Conservation (phyloP, 768 basidiomycete species). For the Boletus rubropictus region DNA sequence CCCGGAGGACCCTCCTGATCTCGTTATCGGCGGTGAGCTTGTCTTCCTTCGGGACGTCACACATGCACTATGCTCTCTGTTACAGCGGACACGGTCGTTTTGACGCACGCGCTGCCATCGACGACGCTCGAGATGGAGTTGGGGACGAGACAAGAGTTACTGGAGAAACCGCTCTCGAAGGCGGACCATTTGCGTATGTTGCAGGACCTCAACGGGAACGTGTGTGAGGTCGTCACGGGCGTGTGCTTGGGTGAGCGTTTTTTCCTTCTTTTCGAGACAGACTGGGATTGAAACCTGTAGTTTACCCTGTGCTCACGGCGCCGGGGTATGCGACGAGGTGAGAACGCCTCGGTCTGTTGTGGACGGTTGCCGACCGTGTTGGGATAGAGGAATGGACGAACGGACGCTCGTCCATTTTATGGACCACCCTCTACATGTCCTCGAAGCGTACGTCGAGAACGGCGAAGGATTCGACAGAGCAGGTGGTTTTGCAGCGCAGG, state of each 20-base stretch:
- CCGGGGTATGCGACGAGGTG: slow-evolving; percentile 75
- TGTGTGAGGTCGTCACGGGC: slow-evolving; percentile 92
- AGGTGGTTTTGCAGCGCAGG: slow-evolving; percentile 93
- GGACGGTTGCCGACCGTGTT: background rate
- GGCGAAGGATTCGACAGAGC: slow-evolving; percentile 86
- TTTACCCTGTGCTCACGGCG: slow-evolving; percentile 67
- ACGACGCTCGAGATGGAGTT: slow-evolving; percentile 42
- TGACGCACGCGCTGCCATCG: slow-evolving; percentile 65
- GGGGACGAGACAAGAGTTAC: slow-evolving; percentile 56
- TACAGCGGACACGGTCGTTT: slow-evolving; percentile 92
- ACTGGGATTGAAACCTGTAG: slow-evolving; percentile 38
- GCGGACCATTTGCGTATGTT: slow-evolving; percentile 86
- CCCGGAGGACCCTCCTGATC: slow-evolving; percentile 67
- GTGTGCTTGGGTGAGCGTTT: slow-evolving; percentile 64
- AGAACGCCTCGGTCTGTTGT: background rate
- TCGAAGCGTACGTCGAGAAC: slow-evolving; percentile 77
- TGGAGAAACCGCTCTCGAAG: slow-evolving; percentile 83
- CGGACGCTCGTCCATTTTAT: slow-evolving; percentile 73
- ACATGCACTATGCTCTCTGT: background rate
- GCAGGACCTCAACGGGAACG: slow-evolving; percentile 75
- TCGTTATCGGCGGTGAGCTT: slow-evolving; percentile 67
- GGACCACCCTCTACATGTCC: slow-evolving; percentile 50
- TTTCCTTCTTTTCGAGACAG: slow-evolving; percentile 42
- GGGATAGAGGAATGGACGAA: slow-evolving; percentile 69
- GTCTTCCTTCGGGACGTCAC: background rate